These are phyloP conservation scores for Eucalyptus paniculata DNA, from an alignment of 345 rosid species.

Conservation along the genomic window DNA sequence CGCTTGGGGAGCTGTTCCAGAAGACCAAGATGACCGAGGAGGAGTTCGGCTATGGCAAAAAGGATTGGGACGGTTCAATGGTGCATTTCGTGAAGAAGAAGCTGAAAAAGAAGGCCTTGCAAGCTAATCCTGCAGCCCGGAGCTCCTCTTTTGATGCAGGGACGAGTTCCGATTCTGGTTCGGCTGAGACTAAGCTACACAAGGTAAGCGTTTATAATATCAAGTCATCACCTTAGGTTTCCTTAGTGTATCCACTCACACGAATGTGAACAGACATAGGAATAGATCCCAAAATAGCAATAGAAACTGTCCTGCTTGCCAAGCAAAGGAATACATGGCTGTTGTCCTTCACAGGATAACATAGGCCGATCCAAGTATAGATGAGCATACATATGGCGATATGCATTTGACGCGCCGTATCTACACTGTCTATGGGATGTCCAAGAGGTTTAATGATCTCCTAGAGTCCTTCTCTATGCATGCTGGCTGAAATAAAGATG, in stretches of 20 bases:
- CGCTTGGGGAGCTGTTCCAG: slow-evolving; percentile 76
- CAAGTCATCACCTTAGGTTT: not conserved
- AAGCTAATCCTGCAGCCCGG: slow-evolving; percentile 18
- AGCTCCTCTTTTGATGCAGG: slow-evolving; percentile 23
- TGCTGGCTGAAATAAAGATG: not conserved
- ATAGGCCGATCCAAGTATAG: not conserved
- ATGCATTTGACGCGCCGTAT: not conserved
- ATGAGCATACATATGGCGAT: not conserved
- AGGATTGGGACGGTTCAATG: slow-evolving; percentile 53
- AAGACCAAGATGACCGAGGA: slow-evolving; percentile 51
- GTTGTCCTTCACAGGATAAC: not conserved
- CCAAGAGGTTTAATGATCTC: not conserved
- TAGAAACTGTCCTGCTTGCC: not conserved
- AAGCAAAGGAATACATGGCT: not conserved
- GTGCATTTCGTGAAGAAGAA: slow-evolving; percentile 23
- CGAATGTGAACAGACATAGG: not conserved
- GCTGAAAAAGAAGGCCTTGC: slow-evolving; percentile 46
- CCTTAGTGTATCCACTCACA: not conserved
- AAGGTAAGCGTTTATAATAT: slow-evolving; percentile 25
- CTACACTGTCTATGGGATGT: not conserved
- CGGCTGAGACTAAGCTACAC: slow-evolving; percentile 57
- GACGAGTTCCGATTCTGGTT: slow-evolving; percentile 21
- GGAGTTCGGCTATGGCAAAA: slow-evolving; percentile 23
- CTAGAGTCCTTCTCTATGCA: not conserved
- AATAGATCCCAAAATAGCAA: not conserved